These are phyloP conservation scores for Globisporangium parvum DNA, from an alignment of 352 stramenopile species.

Conservation along the genomic window DNA sequence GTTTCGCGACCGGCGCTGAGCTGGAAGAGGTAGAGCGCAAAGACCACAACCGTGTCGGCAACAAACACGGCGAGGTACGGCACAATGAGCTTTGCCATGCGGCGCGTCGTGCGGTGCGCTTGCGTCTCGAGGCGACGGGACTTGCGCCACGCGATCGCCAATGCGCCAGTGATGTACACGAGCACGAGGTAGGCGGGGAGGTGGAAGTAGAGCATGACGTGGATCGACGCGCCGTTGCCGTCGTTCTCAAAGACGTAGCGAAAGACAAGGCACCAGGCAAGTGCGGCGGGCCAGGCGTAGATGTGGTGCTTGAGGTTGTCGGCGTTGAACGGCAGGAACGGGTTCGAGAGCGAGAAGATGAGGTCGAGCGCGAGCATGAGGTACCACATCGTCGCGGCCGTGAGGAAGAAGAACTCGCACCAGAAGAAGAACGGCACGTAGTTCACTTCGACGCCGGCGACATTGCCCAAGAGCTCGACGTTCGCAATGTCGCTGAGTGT, in stretches of 20 bases:
- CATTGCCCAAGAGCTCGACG: slow-evolving; percentile 29
- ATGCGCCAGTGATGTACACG: slow-evolving; percentile 51
- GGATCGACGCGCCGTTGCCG: slow-evolving; percentile 16
- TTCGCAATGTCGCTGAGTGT: slow-evolving; percentile 66
- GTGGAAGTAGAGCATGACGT: slow-evolving; percentile 67
- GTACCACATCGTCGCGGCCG: slow-evolving; percentile 73
- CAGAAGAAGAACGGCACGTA: slow-evolving; percentile 81
- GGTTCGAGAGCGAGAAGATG: slow-evolving; percentile 85
- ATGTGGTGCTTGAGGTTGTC: slow-evolving; percentile 84
- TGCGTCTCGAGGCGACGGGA: slow-evolving; percentile 68
- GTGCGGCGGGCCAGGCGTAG: slow-evolving; percentile 64
- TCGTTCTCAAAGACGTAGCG: slow-evolving; percentile 45
- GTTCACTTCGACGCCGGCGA: slow-evolving; percentile 19
- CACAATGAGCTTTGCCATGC: slow-evolving; percentile 82
- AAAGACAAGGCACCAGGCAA: slow-evolving; percentile 67
- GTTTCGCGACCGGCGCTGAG: slow-evolving; percentile 23
- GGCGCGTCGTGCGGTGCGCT: slow-evolving; percentile 65
- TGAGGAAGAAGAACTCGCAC: slow-evolving; percentile 80
- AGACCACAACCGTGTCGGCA: slow-evolving; percentile 32
- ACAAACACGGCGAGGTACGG: slow-evolving; percentile 72
- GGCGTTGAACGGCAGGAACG: slow-evolving; percentile 82
- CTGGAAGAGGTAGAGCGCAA: slow-evolving; percentile 53
- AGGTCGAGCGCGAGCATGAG: slow-evolving; percentile 82
- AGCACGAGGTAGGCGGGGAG: slow-evolving; percentile 62
- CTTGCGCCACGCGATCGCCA: slow-evolving; percentile 63